Evolutionary conservation across 163 green algal genomes (phyloP).

Genomic region (Prototheca cutis): DNA sequence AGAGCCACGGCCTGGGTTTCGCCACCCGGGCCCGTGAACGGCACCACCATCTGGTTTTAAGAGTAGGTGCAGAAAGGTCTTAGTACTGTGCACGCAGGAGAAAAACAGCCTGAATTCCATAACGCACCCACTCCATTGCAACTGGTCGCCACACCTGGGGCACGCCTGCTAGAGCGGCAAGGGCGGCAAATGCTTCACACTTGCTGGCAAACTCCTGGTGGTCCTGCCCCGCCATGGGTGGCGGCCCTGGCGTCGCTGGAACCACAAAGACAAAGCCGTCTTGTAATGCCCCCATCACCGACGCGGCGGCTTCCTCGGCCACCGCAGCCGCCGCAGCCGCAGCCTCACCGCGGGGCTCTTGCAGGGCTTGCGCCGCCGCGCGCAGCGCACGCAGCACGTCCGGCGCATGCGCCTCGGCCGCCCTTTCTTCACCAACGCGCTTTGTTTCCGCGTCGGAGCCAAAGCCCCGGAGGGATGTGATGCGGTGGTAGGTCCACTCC

Average conservation of each 20-base stretch:
- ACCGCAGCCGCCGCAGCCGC: conserved; percentile 8
- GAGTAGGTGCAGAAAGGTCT: background rate
- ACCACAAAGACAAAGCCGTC: conserved; percentile 36
- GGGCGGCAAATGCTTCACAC: conserved; percentile 16
- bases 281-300: conserved; percentile 21
- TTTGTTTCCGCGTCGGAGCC: background rate
- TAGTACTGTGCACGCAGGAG: background rate
- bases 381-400: background rate
- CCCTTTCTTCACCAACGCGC: conserved; percentile 2
- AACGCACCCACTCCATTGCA: too few relatives aligned
- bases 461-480: conserved; percentile 18
- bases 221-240: background rate
- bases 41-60: conserved; percentile 29
- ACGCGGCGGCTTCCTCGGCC: conserved; percentile 14
- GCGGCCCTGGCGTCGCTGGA: conserved; percentile 21
- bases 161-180: conserved; percentile 30
- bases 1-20: conserved; percentile 24
- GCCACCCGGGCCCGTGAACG: conserved; percentile 15
- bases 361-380: background rate
- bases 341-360: too few relatives aligned
- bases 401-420: background rate
- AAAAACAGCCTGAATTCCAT: too few relatives aligned
- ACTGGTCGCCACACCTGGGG: conserved; percentile 18
- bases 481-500: conserved; percentile 26
- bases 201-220: background rate